These are phyloP conservation scores for Fraxinus baroniana DNA, from an alignment of 305 asterid species.

Conservation along the genomic window DNA sequence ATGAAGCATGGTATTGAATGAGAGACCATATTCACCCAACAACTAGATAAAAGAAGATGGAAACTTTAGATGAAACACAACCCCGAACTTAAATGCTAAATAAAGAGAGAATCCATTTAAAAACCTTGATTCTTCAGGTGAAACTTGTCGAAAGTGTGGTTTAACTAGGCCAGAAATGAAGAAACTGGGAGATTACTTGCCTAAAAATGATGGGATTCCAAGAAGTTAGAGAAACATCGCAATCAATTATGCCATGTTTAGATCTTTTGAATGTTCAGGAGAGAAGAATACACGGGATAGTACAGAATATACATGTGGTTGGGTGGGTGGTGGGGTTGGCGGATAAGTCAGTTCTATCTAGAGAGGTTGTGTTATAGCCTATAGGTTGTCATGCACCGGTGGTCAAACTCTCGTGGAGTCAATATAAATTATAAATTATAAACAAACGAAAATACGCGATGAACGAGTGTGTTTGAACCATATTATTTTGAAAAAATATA, in stretches of 20 bases:
- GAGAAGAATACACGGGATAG: background rate
- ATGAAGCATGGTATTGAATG: background rate
- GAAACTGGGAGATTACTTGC: slow-evolving; percentile 23
- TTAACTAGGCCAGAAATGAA: slow-evolving; percentile 19
- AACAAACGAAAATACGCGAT: too few species aligned
- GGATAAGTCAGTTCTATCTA: background rate
- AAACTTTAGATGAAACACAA: background rate
- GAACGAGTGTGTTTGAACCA: too few species aligned
- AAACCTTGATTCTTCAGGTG: slow-evolving; percentile 29
- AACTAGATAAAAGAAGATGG: background rate
- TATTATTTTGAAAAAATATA: too few species aligned
- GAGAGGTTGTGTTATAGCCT: too few species aligned
- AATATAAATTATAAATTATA: too few species aligned
- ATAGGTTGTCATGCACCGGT: too few species aligned
- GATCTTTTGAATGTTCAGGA: background rate
- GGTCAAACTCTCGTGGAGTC: too few species aligned
- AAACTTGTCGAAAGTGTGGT: slow-evolving; percentile 3
- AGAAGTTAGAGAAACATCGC: slow-evolving; percentile 30
- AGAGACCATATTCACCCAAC: background rate
- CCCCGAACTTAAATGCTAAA: slow-evolving; percentile 7
- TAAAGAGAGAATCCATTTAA: background rate
- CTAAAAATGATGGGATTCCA: slow-evolving; percentile 38
- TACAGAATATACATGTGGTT: background rate
- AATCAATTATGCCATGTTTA: slow-evolving; percentile 26
- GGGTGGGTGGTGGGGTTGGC: background rate